These are phyloP conservation scores for Jacaranda copaia DNA, from an alignment of 257 asterid species.

Conservation along the genomic window DNA sequence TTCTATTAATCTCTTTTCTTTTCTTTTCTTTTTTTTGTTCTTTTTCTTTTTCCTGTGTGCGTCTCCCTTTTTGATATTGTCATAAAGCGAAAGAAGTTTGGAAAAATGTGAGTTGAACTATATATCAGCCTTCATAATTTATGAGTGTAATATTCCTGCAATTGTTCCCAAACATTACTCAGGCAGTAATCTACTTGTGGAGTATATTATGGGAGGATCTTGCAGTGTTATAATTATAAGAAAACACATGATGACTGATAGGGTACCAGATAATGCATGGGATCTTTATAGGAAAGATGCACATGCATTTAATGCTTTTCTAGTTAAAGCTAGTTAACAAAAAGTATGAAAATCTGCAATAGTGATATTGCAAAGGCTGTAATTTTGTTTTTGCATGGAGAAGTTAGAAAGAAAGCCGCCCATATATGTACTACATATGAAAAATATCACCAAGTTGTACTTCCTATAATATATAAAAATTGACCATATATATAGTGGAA, in stretches of 20 bases:
- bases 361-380: background rate
- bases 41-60: too few species aligned
- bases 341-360: background rate
- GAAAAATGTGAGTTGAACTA: background rate
- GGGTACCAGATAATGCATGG: background rate
- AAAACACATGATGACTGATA: background rate
- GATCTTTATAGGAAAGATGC: background rate
- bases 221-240: background rate
- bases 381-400: background rate
- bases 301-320: background rate
- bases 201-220: background rate
- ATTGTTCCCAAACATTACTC: background rate
- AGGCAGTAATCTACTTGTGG: background rate
- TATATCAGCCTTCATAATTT: background rate
- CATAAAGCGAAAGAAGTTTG: background rate
- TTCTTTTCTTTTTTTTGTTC: too few species aligned
- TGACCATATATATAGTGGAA: too few species aligned
- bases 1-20: too few species aligned
- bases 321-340: background rate
- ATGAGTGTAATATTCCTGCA: background rate
- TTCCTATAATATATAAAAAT: background rate
- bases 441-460: background rate
- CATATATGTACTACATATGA: background rate
- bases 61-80: background rate
- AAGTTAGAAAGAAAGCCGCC: conserved; percentile 20